Base-by-base conservation (phyloP, 2,329 filamentous ascomycete species). In the Stromatinia cepivora region DNA sequence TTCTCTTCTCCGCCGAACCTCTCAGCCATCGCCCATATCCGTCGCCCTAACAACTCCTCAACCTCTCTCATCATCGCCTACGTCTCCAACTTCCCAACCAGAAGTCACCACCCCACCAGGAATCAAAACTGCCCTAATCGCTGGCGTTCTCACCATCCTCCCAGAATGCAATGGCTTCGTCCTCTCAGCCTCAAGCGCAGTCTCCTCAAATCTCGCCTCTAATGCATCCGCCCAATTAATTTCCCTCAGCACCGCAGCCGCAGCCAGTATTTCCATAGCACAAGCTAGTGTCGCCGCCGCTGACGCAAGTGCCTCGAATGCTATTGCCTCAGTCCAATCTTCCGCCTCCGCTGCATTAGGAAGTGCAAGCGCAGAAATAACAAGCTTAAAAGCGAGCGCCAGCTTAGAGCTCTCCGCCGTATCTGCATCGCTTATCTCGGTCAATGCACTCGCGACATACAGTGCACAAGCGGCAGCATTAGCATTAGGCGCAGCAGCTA, bases 391-490 rank as follows among this genome's bases (percentile, higher is more conserved):
- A 45, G 42, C 54, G 15, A 59, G 53, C 25, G 45, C 45, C 4
- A 67, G 42, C 15, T 45, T 31, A 36, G 17, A 61, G 10, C 5
- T 50, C 1, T 36, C 65, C 7, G 31, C 42, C 4, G 42, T 61
- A 7, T 52, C 65, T 2, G 52, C 22, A 10, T 67, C 65, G 9
- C 20, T 50, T 15, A n/a, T 59, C 42, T 61, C 65, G 8, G 52
- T 17, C 4, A 45, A 54, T 11, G 28, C 42, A 25, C 3, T 67
- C 4, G 65, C 54, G 13, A 67, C 54, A 9, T 6, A 59, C 42
- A 52, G 8, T n/a, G 65, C 42, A 17, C 65, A 67, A 61, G 54
- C 31, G 6, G 65, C 54, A 22, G 65, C 65, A 22, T 25, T 61
- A 20, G 52, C 65, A 1, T 28, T 39, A n/a, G 65, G 53, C 1